These are phyloP conservation scores for Aegilops longissima DNA, from an alignment of 176 grass and related monocot species.

Conservation along the genomic window DNA sequence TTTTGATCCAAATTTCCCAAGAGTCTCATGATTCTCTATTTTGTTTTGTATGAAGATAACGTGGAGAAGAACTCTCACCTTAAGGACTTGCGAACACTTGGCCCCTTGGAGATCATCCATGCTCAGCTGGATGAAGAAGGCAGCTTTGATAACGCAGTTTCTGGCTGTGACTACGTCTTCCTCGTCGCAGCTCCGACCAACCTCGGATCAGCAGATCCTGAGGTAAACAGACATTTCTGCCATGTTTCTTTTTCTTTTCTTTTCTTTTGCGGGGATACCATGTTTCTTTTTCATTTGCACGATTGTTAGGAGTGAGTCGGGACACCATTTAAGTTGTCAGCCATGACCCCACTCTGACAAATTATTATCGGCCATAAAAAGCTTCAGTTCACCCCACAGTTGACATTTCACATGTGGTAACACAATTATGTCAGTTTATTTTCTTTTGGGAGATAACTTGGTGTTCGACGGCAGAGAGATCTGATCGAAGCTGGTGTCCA, in stretches of 20 bases:
- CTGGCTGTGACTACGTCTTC: conserved; percentile 28
- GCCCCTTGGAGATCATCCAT: background rate
- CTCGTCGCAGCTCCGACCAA: conserved; percentile 38
- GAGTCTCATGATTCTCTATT: background rate
- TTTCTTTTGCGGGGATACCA: background rate
- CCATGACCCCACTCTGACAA: background rate
- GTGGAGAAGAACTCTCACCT: conserved; percentile 14
- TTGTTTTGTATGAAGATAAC: background rate
- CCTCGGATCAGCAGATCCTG: background rate
- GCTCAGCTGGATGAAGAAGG: conserved; percentile 20
- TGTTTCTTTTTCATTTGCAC: background rate
- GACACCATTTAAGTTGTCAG: background rate
- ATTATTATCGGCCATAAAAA: background rate
- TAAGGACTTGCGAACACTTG: background rate
- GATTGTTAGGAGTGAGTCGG: no score
- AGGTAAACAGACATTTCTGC: background rate
- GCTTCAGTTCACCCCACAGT: no score
- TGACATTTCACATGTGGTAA: no score
- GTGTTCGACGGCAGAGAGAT: conserved; percentile 30
- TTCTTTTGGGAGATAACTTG: no score
- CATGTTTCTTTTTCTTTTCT: background rate
- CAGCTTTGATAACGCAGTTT: conserved; percentile 22
- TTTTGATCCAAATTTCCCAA: background rate
- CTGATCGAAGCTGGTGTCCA: conserved; percentile 16
- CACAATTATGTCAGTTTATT: no score